Conservation (phyloP, 2,329 filamentous ascomycete genomes). For the Epicoccum nigrum region DNA sequence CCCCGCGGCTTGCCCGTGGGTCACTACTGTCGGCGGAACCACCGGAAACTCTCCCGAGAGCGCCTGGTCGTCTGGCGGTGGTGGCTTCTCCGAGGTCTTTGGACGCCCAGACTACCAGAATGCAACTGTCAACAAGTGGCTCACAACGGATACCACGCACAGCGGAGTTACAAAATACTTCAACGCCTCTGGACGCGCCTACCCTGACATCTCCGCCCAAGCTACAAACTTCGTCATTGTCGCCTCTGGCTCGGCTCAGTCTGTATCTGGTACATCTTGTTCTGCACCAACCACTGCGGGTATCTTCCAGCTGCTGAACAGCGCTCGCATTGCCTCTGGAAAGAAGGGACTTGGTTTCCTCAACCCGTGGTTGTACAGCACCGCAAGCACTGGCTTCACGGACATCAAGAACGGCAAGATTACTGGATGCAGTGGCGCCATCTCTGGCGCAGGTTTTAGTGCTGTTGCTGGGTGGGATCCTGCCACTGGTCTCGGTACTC, state of each 20-base stretch:
- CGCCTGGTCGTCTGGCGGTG: conserved; percentile 21
- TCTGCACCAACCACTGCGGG: conserved; percentile 29
- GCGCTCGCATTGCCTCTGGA: conserved; percentile 54
- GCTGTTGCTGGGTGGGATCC: conserved; percentile 52
- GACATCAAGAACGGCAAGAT: conserved; percentile 49
- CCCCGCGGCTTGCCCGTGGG: conserved; percentile 59
- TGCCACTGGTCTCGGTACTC: conserved; percentile 57
- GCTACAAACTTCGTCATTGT: conserved; percentile 43
- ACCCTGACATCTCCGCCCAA: conserved; percentile 59
- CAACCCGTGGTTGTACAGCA: conserved; percentile 53
- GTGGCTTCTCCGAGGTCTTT: conserved; percentile 27
- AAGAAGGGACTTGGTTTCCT: conserved; percentile 60
- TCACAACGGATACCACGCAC: conserved; percentile 47
- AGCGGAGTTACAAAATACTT: conserved; percentile 40
- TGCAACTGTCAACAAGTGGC: conserved; percentile 51
- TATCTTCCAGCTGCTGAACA: conserved; percentile 51
- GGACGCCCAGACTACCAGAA: conserved; percentile 49
- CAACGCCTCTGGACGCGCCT: conserved; percentile 50
- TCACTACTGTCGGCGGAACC: conserved; percentile 55
- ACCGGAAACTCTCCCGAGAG: conserved; percentile 25
- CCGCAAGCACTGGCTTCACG: conserved; percentile 43
- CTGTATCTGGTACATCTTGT: conserved; percentile 28
- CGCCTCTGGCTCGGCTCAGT: conserved; percentile 20
- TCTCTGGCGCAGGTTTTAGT: conserved; percentile 24
- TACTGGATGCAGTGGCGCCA: conserved; percentile 26